Evolutionary conservation across 225 moss, liverwort and hornwort genomes (phyloP).

Genomic region (Polytrichum formosum): DNA sequence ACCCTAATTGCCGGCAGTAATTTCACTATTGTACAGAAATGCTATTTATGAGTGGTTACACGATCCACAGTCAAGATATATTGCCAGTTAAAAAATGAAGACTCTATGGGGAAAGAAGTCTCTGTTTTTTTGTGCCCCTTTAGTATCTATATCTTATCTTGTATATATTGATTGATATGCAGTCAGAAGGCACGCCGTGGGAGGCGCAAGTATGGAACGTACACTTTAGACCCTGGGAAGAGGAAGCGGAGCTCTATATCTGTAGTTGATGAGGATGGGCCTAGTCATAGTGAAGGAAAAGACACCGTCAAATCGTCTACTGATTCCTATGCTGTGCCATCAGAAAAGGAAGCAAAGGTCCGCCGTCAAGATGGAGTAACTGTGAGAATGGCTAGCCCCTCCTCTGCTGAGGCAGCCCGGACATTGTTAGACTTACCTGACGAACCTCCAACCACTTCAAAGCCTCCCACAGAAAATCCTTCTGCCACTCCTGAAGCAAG

Average conservation of each 20-base stretch:
- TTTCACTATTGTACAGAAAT: too few relatives aligned
- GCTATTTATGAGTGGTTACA: too few relatives aligned
- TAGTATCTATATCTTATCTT: too few relatives aligned
- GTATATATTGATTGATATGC: background rate
- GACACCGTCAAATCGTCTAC: slow-evolving; percentile 60
- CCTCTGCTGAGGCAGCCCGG: slow-evolving; percentile 52
- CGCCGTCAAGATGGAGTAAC: slow-evolving; percentile 13
- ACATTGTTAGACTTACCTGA: slow-evolving; percentile 59
- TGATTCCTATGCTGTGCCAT: slow-evolving; percentile 62
- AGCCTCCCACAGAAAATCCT: slow-evolving; percentile 6
- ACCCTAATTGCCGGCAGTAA: too few relatives aligned
- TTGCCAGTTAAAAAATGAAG: too few relatives aligned
- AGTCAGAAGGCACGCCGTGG: slow-evolving; percentile 74
- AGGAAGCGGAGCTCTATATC: slow-evolving; percentile 52
- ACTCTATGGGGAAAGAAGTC: too few relatives aligned
- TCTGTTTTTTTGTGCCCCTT: too few relatives aligned
- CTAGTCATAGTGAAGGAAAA: slow-evolving; percentile 58
- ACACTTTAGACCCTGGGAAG: slow-evolving; percentile 76
- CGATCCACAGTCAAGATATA: too few relatives aligned
- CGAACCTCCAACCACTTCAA: slow-evolving; percentile 40
- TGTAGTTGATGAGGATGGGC: slow-evolving; percentile 61
- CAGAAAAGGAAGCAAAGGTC: slow-evolving; percentile 34
- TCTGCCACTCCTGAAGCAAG: slow-evolving; percentile 21
- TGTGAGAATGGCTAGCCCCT: slow-evolving; percentile 48
- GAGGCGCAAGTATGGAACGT: slow-evolving; percentile 79